Percentiles rank a stretch among this genome's conserved stretches.
phyloP scores from a whole-genome alignment of 2,329 filamentous ascomycete species.

The Penicillium sp. region DNA sequence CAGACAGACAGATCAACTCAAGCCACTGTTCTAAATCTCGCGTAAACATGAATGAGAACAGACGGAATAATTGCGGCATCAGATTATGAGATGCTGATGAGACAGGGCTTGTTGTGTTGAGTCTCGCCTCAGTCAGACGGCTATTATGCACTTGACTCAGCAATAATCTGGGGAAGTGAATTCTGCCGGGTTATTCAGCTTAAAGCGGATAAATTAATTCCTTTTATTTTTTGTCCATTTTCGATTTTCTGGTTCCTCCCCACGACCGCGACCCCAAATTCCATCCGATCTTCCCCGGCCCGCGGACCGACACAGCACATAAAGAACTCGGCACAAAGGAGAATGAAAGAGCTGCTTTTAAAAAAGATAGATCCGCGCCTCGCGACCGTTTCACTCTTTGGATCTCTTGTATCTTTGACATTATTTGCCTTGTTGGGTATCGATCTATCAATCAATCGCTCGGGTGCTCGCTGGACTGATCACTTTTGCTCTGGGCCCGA shows the following conservation, averaged over 20 bases:
- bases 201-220: not conserved
- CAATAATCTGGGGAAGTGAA: not conserved
- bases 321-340: slow-evolving; percentile 12
- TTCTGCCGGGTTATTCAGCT: not conserved
- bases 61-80: not conserved
- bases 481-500: not conserved
- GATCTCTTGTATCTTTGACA: not conserved
- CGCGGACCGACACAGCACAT: slow-evolving; percentile 21
- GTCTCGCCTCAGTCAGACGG: not conserved
- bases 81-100: not conserved
- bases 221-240: not conserved
- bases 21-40: not conserved
- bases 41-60: not conserved
- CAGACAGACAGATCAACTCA: not conserved
- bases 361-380: slow-evolving; percentile 14
- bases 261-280: slow-evolving; percentile 22
- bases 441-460: not conserved
- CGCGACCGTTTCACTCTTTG: not conserved
- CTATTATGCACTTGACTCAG: not conserved
- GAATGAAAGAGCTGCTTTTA: not conserved
- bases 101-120: not conserved
- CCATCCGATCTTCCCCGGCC: slow-evolving; percentile 31
- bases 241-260: slow-evolving; percentile 23
- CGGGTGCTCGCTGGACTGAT: not conserved
- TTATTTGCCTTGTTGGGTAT: not conserved